Evolutionary conservation across 768 basidiomycete species (phyloP).

Genomic region (Boletus edulis): DNA sequence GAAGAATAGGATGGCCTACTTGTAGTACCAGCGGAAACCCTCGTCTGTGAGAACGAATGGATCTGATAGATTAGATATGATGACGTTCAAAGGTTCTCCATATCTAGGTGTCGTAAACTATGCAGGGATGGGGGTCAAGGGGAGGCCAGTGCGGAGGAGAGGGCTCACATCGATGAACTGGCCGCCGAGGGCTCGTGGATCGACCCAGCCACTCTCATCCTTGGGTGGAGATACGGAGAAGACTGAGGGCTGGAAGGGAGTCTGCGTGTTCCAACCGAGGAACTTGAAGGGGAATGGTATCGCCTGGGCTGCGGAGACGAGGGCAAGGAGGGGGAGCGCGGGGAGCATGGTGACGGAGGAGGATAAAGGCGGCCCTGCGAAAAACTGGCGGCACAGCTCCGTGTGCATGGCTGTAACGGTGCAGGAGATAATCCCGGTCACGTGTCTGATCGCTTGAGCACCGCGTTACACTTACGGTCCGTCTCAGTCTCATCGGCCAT

Average conservation of each 20-base stretch:
- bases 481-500: conserved; percentile 2
- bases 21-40: conserved; percentile 69
- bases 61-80: conserved; percentile 77
- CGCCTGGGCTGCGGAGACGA: conserved; percentile 12
- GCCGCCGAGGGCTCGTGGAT: conserved; percentile 74
- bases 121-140: not conserved
- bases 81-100: conserved; percentile 84
- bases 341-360: conserved; percentile 13
- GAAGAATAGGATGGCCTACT: conserved; percentile 35
- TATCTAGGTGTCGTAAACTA: conserved; percentile 63
- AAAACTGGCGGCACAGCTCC: not conserved
- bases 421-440: conserved; percentile 5
- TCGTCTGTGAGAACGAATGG: conserved; percentile 74
- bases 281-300: conserved; percentile 11
- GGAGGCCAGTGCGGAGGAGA: not conserved
- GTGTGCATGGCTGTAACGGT: no score
- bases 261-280: conserved; percentile 10
- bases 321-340: conserved; percentile 7
- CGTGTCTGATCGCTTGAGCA: conserved; percentile 19
- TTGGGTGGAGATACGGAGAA: conserved; percentile 13
- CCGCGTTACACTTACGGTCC: no score
- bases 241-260: not conserved
- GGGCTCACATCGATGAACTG: conserved; percentile 68
- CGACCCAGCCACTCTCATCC: conserved; percentile 45
- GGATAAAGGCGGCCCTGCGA: not conserved